A percentile compares a stretch with the other conserved stretches of the same genome.
phyloP scores from a whole-genome alignment of 1,139 yeast species.

The Maudiozyma humilis region DNA sequence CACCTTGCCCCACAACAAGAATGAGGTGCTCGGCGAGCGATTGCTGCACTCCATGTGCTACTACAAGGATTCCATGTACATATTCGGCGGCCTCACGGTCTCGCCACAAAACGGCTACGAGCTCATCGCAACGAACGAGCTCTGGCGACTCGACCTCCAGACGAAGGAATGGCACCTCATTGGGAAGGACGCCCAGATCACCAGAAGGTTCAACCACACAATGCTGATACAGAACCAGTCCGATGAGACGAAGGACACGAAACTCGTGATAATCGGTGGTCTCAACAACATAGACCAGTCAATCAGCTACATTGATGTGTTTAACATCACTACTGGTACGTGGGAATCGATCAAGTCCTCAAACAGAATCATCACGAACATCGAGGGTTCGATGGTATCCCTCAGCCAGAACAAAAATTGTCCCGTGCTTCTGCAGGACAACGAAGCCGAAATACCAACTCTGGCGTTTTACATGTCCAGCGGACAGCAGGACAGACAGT shows the following conservation, averaged over 20 bases:
- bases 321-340: slow-evolving; percentile 42
- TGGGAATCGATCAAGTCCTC: slow-evolving; percentile 33
- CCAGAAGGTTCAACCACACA: slow-evolving; percentile 45
- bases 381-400: slow-evolving; percentile 18
- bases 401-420: slow-evolving; percentile 18
- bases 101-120: slow-evolving; percentile 29
- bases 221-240: slow-evolving; percentile 39
- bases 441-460: slow-evolving; percentile 23
- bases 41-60: slow-evolving; percentile 52
- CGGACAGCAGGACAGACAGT: slow-evolving; percentile 1
- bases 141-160: slow-evolving; percentile 57
- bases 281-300: slow-evolving; percentile 38
- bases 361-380: slow-evolving; percentile 8
- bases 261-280: slow-evolving; percentile 57
- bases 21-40: slow-evolving; percentile 41
- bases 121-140: slow-evolving; percentile 48
- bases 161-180: slow-evolving; percentile 45
- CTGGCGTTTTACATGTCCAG: slow-evolving; percentile 16
- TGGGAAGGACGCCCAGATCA: slow-evolving; percentile 35
- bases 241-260: slow-evolving; percentile 44
- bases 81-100: slow-evolving; percentile 53
- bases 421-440: slow-evolving; percentile 23
- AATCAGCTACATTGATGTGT: slow-evolving; percentile 41
- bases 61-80: slow-evolving; percentile 42
- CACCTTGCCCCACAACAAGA: slow-evolving; percentile 1